A percentile compares a stretch with the other conserved stretches of the same genome.
Evolutionary conservation across 331 rosid species (phyloP).

Genomic region (Spiraea crenata): DNA sequence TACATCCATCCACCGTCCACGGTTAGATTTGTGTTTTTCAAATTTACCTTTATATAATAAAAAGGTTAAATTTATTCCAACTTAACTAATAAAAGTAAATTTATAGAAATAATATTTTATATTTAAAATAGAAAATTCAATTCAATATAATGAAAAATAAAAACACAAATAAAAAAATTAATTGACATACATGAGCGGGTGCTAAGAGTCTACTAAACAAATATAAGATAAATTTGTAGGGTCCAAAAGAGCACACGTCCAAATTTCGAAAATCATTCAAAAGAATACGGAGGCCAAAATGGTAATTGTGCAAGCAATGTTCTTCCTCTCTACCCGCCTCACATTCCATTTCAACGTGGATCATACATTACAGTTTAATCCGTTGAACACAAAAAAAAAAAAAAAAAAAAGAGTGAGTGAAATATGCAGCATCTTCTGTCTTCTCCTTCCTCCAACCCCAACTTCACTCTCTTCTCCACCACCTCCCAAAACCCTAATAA

Average conservation of each 20-base stretch:
- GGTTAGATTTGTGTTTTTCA: too few relatives aligned
- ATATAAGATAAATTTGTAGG: background rate
- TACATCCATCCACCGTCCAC: too few relatives aligned
- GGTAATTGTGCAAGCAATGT: constrained; percentile 29
- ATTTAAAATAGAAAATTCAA: too few relatives aligned
- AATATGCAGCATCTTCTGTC: constrained; percentile 20
- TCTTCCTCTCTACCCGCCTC: constrained; percentile 47
- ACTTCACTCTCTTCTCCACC: constrained; percentile 52
- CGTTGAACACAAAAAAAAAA: constrained; percentile 28
- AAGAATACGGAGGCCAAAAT: constrained; percentile 24
- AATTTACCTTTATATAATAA: too few relatives aligned
- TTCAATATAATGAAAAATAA: too few relatives aligned
- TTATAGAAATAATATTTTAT: too few relatives aligned
- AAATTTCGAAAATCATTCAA: background rate
- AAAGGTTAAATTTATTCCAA: too few relatives aligned
- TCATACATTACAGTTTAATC: constrained; percentile 38
- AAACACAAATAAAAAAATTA: too few relatives aligned
- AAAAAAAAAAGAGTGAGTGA: too few relatives aligned
- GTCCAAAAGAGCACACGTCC: constrained; percentile 3
- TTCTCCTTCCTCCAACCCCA: constrained; percentile 49
- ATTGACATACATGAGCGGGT: too few relatives aligned
- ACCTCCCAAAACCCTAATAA: constrained; percentile 42
- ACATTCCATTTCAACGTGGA: constrained; percentile 34
- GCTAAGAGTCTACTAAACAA: too few relatives aligned
- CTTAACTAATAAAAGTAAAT: too few relatives aligned